Percentiles rank a stretch among this genome's conserved stretches.
These are phyloP conservation scores for Sarcodon sp. DNA, from an alignment of 768 basidiomycete genomes.

Conservation along the genomic window DNA sequence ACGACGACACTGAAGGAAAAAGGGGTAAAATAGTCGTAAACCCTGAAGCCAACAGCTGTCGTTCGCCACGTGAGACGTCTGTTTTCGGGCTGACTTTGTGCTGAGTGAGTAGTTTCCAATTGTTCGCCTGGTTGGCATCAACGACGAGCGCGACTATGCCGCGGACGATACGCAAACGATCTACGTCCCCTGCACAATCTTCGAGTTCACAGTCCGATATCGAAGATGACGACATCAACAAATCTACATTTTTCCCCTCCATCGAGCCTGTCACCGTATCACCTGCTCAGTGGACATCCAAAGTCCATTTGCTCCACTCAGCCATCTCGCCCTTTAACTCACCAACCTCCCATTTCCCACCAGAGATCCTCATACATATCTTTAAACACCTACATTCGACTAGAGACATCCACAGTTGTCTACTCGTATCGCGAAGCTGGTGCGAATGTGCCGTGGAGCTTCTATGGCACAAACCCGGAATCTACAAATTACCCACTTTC, in stretches of 20 bases:
- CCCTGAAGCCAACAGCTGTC: too few relatives aligned
- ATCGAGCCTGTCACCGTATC: slow-evolving; percentile 22
- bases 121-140: neutral
- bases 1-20: too few relatives aligned
- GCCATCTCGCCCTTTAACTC: slow-evolving; percentile 18
- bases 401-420: slow-evolving; percentile 58
- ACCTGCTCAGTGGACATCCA: slow-evolving; percentile 42
- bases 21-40: too few relatives aligned
- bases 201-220: slow-evolving; percentile 71
- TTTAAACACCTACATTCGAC: slow-evolving; percentile 70
- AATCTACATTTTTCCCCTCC: slow-evolving; percentile 26
- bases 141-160: neutral
- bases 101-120: too few relatives aligned
- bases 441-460: slow-evolving; percentile 94
- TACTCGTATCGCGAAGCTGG: slow-evolving; percentile 85
- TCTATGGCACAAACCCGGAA: slow-evolving; percentile 84
- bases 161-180: slow-evolving; percentile 17
- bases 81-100: too few relatives aligned
- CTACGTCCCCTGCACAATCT: slow-evolving; percentile 48
- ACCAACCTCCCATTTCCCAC: slow-evolving; percentile 62
- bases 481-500: slow-evolving; percentile 57
- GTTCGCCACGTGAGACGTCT: too few relatives aligned
- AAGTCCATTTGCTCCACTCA: slow-evolving; percentile 10
- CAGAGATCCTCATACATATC: slow-evolving; percentile 88
- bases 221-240: slow-evolving; percentile 46